Base-by-base conservation (phyloP, 2,329 filamentous ascomycete genomes). In the Esteya vermicola region DNA sequence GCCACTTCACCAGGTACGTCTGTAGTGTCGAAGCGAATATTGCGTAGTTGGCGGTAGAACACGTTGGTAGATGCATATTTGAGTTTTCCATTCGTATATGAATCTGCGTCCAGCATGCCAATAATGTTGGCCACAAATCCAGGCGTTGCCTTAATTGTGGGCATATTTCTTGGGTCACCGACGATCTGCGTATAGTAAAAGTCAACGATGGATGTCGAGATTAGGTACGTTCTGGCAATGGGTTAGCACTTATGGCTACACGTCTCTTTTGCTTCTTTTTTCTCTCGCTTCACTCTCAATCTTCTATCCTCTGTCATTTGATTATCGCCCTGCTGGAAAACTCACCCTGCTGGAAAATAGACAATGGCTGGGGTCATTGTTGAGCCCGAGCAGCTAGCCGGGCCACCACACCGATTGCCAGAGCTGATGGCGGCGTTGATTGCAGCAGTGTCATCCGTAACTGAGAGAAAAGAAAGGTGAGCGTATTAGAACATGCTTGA, bases 401-500 rank as follows among this genome's bases (percentile, higher is more conserved):
- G n/a, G 20, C 60, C 66, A 14, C 47, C 48, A 27, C 49, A 51
- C 21, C 49, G 43, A n/a, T 42, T 39, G 2, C 48, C 48, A 5
- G 55, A 51, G 43, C 72, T 65, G 44, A 91, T 68, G 14, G 82
- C 71, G n/a, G 61, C 61, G 52, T 86, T 80, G 44, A 91, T 72
- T 14, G 73, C 75, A 10, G 62, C 63, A 2, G 84, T 88, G 52
- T 91, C 85, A 48, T 91, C 84, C 2, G 80, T 78, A 1, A 56
- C 55, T 57, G 31, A 10, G n/a, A 22, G 3, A 3, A 8, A 14
- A 9, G 6, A 31, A 10, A 14, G 32, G 40, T 21, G 39, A n/a
- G 21, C 30, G 18, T 13, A 16, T n/a, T 22, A 10, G 14, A 19
- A 9, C 22, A 22, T 9, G 18, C 3, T 9, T 13, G 10, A 14